Evolutionary conservation across 2,329 filamentous ascomycete genomes (phyloP).

Genomic region (Penicillium sp.): DNA sequence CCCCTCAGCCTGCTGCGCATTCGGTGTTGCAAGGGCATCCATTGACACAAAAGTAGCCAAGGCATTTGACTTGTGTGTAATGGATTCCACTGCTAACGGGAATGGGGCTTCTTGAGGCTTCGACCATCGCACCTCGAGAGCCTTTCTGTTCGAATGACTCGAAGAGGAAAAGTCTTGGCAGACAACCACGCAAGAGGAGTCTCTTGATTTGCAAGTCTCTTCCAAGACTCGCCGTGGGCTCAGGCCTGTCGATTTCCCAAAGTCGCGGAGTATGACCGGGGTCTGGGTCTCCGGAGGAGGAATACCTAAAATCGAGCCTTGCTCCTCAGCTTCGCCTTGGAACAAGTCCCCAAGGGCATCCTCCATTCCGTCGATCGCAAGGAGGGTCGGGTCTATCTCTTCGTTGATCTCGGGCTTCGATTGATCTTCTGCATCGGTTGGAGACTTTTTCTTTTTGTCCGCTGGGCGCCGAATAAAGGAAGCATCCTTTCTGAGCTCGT

Average conservation of each 20-base stretch:
- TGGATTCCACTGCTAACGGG: slow-evolving; percentile 39
- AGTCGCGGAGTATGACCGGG: slow-evolving; percentile 66
- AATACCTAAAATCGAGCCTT: slow-evolving; percentile 40
- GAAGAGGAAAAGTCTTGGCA: slow-evolving; percentile 70
- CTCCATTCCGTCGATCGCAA: slow-evolving; percentile 33
- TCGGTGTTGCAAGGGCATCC: slow-evolving; percentile 68
- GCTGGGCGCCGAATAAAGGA: slow-evolving; percentile 30
- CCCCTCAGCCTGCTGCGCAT: slow-evolving; percentile 77
- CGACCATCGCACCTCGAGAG: slow-evolving; percentile 73
- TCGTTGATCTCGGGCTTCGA: slow-evolving; percentile 16
- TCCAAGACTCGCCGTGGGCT: slow-evolving; percentile 74
- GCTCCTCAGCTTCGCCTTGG: slow-evolving; percentile 41
- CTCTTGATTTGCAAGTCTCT: slow-evolving; percentile 82
- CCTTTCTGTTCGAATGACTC: slow-evolving; percentile 72
- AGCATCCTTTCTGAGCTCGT: slow-evolving; percentile 61
- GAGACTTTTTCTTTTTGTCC: slow-evolving; percentile 19
- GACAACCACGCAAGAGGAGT: slow-evolving; percentile 54
- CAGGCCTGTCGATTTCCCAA: slow-evolving; percentile 77
- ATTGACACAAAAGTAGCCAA: slow-evolving; percentile 65
- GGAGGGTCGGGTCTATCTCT: slow-evolving; percentile 17
- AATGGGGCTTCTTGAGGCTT: slow-evolving; percentile 62
- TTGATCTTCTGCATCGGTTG: slow-evolving; percentile 51
- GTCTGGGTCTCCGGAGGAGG: slow-evolving; percentile 31
- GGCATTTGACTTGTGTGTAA: slow-evolving; percentile 47
- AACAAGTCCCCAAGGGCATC: slow-evolving; percentile 57